Evolutionary conservation across 495 filamentous ascomycete genomes (phyloP).

Genomic region (Saxispiralis lemnorum): DNA sequence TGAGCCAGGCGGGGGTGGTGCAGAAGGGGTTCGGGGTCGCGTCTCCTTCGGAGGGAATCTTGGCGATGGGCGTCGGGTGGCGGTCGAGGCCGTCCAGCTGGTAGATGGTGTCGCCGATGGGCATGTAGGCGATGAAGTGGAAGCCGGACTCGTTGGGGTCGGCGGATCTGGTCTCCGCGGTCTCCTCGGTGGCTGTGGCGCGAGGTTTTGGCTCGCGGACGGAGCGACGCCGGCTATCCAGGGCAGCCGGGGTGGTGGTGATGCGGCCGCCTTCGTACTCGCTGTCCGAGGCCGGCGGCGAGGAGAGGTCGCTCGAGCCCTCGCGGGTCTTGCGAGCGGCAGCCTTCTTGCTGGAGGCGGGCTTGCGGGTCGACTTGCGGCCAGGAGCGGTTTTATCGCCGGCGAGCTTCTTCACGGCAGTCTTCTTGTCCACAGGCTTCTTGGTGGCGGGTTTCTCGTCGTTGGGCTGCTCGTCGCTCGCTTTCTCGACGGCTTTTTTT

Average conservation of each 20-base stretch:
- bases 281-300: no score
- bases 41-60: constrained; percentile 24
- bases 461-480: background rate
- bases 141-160: constrained; percentile 35
- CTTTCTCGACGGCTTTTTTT: background rate
- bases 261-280: no score
- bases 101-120: constrained; percentile 58
- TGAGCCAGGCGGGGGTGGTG: constrained; percentile 25
- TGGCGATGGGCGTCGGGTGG: constrained; percentile 56
- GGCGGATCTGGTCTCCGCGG: background rate
- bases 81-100: constrained; percentile 74
- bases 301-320: no score
- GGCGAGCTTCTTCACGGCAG: background rate
- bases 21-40: no score
- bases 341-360: no score
- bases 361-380: no score
- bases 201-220: constrained; percentile 11
- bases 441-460: no score
- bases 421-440: constrained; percentile 14
- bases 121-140: constrained; percentile 85
- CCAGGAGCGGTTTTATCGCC: no score
- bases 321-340: no score
- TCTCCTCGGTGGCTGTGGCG: background rate
- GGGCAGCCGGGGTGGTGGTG: constrained; percentile 1
- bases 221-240: constrained; percentile 2